A percentile compares a stretch with the other conserved stretches of the same genome.
Evolutionary conservation across 306 rosid species (phyloP).

Genomic region (barrel medic (Medicago truncatula)): MtrunA17r5.0-ANR NC_053044.1:1615501-1616000

Average conservation of each 20-base stretch:
- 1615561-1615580: conserved; percentile 69
- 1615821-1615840: neutral
- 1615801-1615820: neutral
- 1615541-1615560: conserved; percentile 77
- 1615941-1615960: conserved; percentile 94
- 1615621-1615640: conserved; percentile 51
- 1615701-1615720: neutral
- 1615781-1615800: neutral
- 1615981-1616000: conserved; percentile 53
- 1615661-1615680: neutral
- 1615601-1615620: conserved; percentile 97
- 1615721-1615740: conserved; percentile 26
- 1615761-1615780: conserved; percentile 9
- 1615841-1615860: conserved; percentile 22
- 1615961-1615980: conserved; percentile 62
- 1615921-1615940: conserved; percentile 96
- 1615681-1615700: neutral
- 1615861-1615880: conserved; percentile 31
- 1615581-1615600: conserved; percentile 88
- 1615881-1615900: conserved; percentile 58
- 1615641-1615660: neutral
- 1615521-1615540: conserved; percentile 34
- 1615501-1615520: conserved; percentile 20
- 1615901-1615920: conserved; percentile 80
- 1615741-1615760: conserved; percentile 10